Evolutionary conservation across 345 rosid species (phyloP), one percentile per base, ranked within the genome.

Genomic region (Cochlearia excelsa): DNA sequence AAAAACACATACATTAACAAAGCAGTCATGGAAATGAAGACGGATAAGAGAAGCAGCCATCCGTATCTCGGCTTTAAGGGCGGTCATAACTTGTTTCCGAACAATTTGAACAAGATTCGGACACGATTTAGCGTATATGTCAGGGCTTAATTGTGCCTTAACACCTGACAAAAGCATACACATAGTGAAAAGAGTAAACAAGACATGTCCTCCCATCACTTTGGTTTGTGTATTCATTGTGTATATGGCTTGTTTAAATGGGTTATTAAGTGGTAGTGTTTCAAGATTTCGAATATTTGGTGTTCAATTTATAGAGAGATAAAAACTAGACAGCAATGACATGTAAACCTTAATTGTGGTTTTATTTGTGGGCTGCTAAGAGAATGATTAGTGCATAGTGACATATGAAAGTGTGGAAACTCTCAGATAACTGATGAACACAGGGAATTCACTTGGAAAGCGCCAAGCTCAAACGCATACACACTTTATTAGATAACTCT

Each of bases 31-130:
- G 23, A 16, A 16, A 16, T 16, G 23, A 16, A 16, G 23, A 16
- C 23, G 76, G 38, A 73, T 66, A 65, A 86, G 73, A 31, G 95
- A 86, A 64, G 86, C 90, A 2, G 83, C 90, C 88, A 87, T 87
- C 37, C 86, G 72, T 11, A 3, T 79, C 56, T 87, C 95, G n/a
- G 64, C 54, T 56, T 61, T 82, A 47, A 84, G 38, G 37, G 90
- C 95, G 9, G 46, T 73, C 6, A 7, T n/a, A 54, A 86, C 83
- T 70, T 71, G 66, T 26, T 30, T 67, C 6, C 80, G 53, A 28
- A 84, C 90, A 8, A 76, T 68, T 65, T 57, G 69, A 10, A 28
- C 56, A 29, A 84, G 74, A 26, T 26, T 40, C 0, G 95, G 95
- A 41, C 95, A 87, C 0, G 84, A 61, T 28, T 51, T 67, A 5